These are phyloP conservation scores for Daldinia childiae DNA, from an alignment of 495 filamentous ascomycete genomes.

Conservation along the genomic window DNA sequence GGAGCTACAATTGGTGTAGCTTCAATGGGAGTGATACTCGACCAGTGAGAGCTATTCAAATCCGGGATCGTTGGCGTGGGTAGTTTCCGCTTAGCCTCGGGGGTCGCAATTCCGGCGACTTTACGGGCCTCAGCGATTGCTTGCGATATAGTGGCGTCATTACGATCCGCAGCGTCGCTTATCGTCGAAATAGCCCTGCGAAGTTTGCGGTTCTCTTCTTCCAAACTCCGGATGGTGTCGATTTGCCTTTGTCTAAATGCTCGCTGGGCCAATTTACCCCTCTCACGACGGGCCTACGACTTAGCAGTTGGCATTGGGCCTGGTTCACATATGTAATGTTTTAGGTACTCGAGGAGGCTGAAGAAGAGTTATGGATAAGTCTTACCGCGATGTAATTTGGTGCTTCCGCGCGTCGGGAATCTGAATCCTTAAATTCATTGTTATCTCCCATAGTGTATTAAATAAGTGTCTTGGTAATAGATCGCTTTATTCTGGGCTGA, in stretches of 20 bases:
- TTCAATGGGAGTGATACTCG: slow-evolving; percentile 18
- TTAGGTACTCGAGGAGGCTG: slow-evolving; percentile 2
- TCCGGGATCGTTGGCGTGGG: background rate
- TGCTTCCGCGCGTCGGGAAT: slow-evolving; percentile 3
- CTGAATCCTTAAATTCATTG: background rate
- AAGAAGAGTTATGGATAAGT: background rate
- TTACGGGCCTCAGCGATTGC: slow-evolving; percentile 23
- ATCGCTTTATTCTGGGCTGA: background rate
- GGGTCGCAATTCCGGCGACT: slow-evolving; percentile 13
- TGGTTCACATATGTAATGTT: background rate
- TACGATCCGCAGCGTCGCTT: slow-evolving; percentile 12
- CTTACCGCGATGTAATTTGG: slow-evolving; percentile 26
- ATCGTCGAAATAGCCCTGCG: slow-evolving; percentile 29
- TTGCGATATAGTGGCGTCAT: slow-evolving; percentile 4
- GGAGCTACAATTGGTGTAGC: background rate
- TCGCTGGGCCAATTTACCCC: slow-evolving; percentile 37
- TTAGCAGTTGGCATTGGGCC: slow-evolving; percentile 10
- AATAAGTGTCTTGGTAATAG: background rate
- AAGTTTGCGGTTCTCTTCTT: slow-evolving; percentile 31
- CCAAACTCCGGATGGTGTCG: slow-evolving; percentile 29
- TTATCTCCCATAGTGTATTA: slow-evolving; percentile 16
- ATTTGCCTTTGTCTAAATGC: slow-evolving; percentile 41
- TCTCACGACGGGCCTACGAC: slow-evolving; percentile 36
- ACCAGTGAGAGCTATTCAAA: slow-evolving; percentile 19
- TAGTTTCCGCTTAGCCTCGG: background rate